Base-by-base conservation (phyloP, 305 asterid genomes). In the Fraxinus greggii region DNA sequence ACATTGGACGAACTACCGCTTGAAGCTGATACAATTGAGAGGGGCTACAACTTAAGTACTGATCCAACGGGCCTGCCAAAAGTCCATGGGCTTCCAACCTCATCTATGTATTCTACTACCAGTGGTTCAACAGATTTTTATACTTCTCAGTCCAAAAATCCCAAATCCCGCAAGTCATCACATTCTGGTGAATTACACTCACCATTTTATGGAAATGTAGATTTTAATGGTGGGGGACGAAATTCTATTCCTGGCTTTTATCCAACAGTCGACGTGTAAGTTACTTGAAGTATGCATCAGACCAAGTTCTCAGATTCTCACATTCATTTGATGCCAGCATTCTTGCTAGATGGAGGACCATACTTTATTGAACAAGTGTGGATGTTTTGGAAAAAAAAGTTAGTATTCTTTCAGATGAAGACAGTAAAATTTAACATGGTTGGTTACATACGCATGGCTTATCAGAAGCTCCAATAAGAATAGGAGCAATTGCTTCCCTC, bases 1-100 rank as follows among this genome's bases (percentile, higher is more conserved):
- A 92, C 97, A 29, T 81, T 95, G 87, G 94, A 93, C 80, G 98
- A 93, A 85, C 89, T 95, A 75, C 98, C 98, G 28, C 93, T 92
- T 51, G 98, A 93, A 88, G 94, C 97, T 45, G 98, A 93, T 76
- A 78, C 93, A 4, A 90, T 92, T 19, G 97, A 92, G 85, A 95
- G 95, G 85, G 98, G 98, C 56, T 96, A 96, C 86, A 89, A 90
- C 86, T 33, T 91, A 83, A 86, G 83, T 81, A 81, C 86, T 13
- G 98, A 96, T 77, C 86, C 92, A 1, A 96, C 98, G 1, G 98
- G 99, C 73, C 88, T 96, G 79, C 98, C 98, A 26, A 93, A 88
- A 91, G 92, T 94, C 85, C 97, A 91, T 10, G 98, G 98, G 74
- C 95, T 96, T 83, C 97, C 99, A 9, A 82, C 93, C 79, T 92